Conservation (phyloP, 176 grass and related monocot species). For the Aegilops tauschii region DNA sequence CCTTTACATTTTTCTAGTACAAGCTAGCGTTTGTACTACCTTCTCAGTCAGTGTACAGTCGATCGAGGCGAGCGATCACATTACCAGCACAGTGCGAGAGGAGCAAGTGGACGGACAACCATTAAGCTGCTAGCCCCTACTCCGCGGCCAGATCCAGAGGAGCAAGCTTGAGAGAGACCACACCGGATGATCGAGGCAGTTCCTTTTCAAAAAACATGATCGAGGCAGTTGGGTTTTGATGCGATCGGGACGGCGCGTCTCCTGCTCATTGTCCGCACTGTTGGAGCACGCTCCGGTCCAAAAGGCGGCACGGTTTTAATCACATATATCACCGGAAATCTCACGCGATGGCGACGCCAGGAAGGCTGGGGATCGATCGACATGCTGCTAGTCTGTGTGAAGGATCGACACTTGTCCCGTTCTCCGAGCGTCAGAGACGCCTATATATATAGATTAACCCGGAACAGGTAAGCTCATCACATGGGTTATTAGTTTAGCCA, state of each 20-base stretch:
- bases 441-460: constrained; percentile 21
- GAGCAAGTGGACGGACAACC: neutral
- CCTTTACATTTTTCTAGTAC: neutral
- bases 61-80: neutral
- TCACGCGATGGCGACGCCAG: constrained; percentile 29
- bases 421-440: neutral
- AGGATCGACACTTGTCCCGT: constrained; percentile 39
- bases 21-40: neutral
- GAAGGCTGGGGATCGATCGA: neutral
- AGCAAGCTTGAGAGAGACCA: neutral
- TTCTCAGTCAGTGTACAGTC: neutral
- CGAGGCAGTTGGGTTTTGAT: too few species aligned
- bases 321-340: constrained; percentile 17
- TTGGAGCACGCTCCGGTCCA: constrained; percentile 19
- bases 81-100: neutral
- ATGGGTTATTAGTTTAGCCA: constrained; percentile 28
- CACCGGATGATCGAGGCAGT: constrained; percentile 10
- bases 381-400: neutral
- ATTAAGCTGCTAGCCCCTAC: neutral
- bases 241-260: too few species aligned
- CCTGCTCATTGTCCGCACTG: too few species aligned
- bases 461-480: neutral
- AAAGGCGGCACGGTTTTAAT: constrained; percentile 28
- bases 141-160: neutral
- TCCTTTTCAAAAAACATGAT: neutral